phyloP scores from a whole-genome alignment of 495 filamentous ascomycete genomes.

The Aspergillus leporis region DNA sequence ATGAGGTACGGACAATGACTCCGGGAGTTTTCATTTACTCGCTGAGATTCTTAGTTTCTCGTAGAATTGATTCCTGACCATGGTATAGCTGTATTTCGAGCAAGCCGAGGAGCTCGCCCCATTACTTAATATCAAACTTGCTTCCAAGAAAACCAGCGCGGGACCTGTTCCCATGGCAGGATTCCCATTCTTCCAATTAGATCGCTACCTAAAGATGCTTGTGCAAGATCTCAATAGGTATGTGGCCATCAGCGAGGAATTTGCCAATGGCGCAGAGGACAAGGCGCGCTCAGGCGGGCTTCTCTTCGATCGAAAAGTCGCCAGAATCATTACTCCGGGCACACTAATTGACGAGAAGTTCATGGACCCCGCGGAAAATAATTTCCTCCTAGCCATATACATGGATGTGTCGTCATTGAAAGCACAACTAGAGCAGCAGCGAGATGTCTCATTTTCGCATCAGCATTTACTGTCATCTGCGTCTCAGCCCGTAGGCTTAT shows the following conservation, averaged over 20 bases:
- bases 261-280: slow-evolving; percentile 64
- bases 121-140: slow-evolving; percentile 83
- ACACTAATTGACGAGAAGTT: slow-evolving; percentile 98
- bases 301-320: slow-evolving; percentile 78
- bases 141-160: slow-evolving; percentile 71
- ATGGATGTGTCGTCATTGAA: slow-evolving; percentile 34
- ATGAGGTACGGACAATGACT: slow-evolving; percentile 58
- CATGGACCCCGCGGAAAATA: slow-evolving; percentile 88
- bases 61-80: slow-evolving; percentile 13
- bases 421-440: slow-evolving; percentile 21
- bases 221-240: slow-evolving; percentile 87
- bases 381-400: slow-evolving; percentile 82
- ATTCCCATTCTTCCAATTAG: slow-evolving; percentile 89
- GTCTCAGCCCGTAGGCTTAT: slow-evolving; percentile 65
- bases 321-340: slow-evolving; percentile 87
- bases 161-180: slow-evolving; percentile 87
- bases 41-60: background rate
- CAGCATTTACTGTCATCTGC: slow-evolving; percentile 41
- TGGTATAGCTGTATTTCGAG: slow-evolving; percentile 75
- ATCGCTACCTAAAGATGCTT: slow-evolving; percentile 86
- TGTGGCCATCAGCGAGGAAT: slow-evolving; percentile 94
- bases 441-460: slow-evolving; percentile 23
- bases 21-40: background rate
- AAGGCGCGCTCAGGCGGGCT: slow-evolving; percentile 72
- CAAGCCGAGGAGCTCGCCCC: slow-evolving; percentile 88